Conservation (phyloP, 495 filamentous ascomycete species). For the Oleoguttula mirabilis region DNA sequence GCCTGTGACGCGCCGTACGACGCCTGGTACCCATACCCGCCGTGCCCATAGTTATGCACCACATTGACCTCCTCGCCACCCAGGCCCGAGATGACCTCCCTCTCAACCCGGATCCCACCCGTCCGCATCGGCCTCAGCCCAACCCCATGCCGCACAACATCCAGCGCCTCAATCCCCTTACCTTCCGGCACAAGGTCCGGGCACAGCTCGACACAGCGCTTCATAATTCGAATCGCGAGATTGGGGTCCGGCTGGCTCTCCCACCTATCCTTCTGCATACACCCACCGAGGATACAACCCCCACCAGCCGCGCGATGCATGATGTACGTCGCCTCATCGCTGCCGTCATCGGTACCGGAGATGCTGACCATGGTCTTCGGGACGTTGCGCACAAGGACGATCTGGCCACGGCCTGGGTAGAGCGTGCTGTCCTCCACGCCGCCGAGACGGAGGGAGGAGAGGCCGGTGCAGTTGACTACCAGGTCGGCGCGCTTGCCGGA, state of each 20-base stretch:
- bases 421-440: conserved; percentile 70
- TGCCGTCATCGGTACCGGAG: conserved; percentile 70
- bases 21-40: conserved; percentile 79
- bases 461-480: conserved; percentile 78
- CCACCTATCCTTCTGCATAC: conserved; percentile 73
- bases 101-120: conserved; percentile 71
- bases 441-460: conserved; percentile 60
- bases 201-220: conserved; percentile 56
- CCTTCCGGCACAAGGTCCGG: conserved; percentile 60
- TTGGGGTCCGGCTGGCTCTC: conserved; percentile 72
- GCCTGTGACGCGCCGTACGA: conserved; percentile 71
- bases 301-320: conserved; percentile 81
- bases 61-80: conserved; percentile 38
- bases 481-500: conserved; percentile 51
- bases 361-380: conserved; percentile 54
- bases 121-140: conserved; percentile 69
- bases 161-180: conserved; percentile 65
- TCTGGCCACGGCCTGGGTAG: conserved; percentile 72
- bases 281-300: conserved; percentile 76
- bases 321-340: conserved; percentile 71
- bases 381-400: conserved; percentile 77
- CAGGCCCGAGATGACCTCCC: conserved; percentile 53
- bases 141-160: conserved; percentile 80
- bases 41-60: conserved; percentile 95
- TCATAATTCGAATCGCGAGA: conserved; percentile 79